A percentile compares a stretch with the other conserved stretches of the same genome.
phyloP scores from a whole-genome alignment of 2,329 filamentous ascomycete species.

The Ciborinia camelliae region DNA sequence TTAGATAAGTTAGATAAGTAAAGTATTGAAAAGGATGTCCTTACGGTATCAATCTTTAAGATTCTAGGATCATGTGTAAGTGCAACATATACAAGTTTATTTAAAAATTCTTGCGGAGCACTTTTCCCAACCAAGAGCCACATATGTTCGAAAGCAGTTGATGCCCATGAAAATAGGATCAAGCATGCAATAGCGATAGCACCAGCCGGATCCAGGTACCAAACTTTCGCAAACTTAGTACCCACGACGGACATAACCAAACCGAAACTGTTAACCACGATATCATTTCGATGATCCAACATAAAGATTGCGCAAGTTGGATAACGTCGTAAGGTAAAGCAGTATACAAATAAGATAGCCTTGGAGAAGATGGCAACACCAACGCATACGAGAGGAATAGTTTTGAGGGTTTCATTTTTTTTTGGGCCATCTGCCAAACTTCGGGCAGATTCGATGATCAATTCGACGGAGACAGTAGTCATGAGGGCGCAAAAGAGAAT shows the following conservation, averaged over 20 bases:
- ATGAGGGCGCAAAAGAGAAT: conserved; percentile 97
- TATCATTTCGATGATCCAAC: conserved; percentile 95
- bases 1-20: neutral
- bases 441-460: conserved; percentile 81
- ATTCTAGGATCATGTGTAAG: conserved; percentile 85
- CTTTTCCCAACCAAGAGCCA: conserved; percentile 86
- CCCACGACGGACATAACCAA: conserved; percentile 89
- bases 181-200: conserved; percentile 78
- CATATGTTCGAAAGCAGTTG: conserved; percentile 85
- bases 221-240: conserved; percentile 64
- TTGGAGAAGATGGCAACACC: conserved; percentile 79
- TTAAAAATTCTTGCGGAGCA: conserved; percentile 79
- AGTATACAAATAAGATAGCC: conserved; percentile 80
- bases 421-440: conserved; percentile 58
- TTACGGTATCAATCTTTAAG: conserved; percentile 75
- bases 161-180: conserved; percentile 77
- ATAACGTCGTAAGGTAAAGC: conserved; percentile 86
- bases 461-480: conserved; percentile 84
- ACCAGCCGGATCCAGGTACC: conserved; percentile 95
- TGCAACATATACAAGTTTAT: conserved; percentile 94
- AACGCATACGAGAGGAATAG: conserved; percentile 79
- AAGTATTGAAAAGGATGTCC: neutral
- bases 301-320: conserved; percentile 88
- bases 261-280: conserved; percentile 94
- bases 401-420: conserved; percentile 50